phyloP scores from a whole-genome alignment of 1,284 basidiomycete genomes.

The Melampsora americana region DNA sequence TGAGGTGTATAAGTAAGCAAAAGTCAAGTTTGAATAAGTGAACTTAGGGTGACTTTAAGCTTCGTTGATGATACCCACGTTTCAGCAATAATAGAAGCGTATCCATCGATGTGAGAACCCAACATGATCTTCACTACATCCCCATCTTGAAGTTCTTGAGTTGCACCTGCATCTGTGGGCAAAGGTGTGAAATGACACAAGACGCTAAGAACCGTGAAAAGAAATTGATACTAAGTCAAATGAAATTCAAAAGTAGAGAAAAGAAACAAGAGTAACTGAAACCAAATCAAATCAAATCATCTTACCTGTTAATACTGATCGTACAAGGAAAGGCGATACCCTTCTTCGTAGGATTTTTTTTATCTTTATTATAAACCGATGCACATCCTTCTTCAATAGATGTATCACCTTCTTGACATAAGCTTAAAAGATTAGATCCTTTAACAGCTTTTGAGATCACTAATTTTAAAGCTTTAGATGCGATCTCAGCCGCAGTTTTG shows the following conservation, averaged over 20 bases:
- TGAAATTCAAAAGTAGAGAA: too few species aligned
- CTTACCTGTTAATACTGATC: conserved; percentile 41
- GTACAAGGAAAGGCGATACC: conserved; percentile 43
- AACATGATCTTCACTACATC: conserved; percentile 95
- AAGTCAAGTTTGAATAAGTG: neutral
- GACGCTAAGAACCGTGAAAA: conserved; percentile 76
- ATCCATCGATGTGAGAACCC: conserved; percentile 92
- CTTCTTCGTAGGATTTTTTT: conserved; percentile 43
- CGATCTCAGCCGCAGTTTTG: conserved; percentile 43
- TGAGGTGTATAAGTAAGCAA: conserved; percentile 19
- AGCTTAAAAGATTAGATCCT: conserved; percentile 19
- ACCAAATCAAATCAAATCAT: neutral
- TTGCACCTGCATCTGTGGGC: conserved; percentile 63
- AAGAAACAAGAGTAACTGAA: conserved; percentile 5
- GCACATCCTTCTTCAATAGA: conserved; percentile 36
- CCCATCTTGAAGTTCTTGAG: conserved; percentile 74
- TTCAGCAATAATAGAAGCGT: conserved; percentile 82
- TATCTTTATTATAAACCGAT: conserved; percentile 44
- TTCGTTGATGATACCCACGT: conserved; percentile 57
- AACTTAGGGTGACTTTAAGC: neutral
- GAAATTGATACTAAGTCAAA: conserved; percentile 78
- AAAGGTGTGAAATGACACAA: conserved; percentile 62
- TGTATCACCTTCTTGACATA: conserved; percentile 40
- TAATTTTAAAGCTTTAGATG: conserved; percentile 29
- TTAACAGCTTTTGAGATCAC: conserved; percentile 41